Evolutionary conservation across 2,329 filamentous ascomycete species (phyloP).

Genomic region (Xylariales sp.): DNA sequence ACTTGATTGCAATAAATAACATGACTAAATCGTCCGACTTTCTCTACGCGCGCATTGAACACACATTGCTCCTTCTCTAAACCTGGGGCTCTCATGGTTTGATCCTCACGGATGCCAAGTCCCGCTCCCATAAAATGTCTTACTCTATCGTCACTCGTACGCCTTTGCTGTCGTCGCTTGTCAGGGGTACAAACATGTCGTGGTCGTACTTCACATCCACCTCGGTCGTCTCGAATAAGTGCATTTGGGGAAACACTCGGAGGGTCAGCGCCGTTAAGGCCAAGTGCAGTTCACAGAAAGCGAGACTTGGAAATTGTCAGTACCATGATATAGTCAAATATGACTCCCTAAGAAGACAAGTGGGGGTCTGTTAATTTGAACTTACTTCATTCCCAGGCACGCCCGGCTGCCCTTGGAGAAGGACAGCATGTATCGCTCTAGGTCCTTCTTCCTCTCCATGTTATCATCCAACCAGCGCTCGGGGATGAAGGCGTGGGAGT

Average conservation of each 20-base stretch:
- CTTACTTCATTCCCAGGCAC: constrained; percentile 37
- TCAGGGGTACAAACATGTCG: constrained; percentile 12
- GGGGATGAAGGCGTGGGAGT: constrained; percentile 32
- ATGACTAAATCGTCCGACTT: too few relatives aligned
- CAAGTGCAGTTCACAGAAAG: constrained; percentile 24
- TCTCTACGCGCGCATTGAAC: too few relatives aligned
- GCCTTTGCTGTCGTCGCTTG: constrained; percentile 9
- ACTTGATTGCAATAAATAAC: too few relatives aligned
- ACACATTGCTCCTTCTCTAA: too few relatives aligned
- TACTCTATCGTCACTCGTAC: constrained; percentile 12
- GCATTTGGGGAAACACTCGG: constrained; percentile 19
- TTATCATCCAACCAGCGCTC: constrained; percentile 34
- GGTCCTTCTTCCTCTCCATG: constrained; percentile 19
- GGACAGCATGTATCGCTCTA: constrained; percentile 33
- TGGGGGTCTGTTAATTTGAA: not conserved
- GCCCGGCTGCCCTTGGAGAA: constrained; percentile 36
- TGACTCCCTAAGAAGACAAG: not conserved
- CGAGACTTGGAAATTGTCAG: constrained; percentile 14
- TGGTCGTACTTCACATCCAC: constrained; percentile 15
- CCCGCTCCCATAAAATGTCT: not conserved
- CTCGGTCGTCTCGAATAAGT: constrained; percentile 19
- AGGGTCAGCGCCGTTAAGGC: constrained; percentile 18
- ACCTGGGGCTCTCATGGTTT: too few relatives aligned
- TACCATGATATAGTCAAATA: too few relatives aligned
- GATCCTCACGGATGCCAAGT: not conserved